A percentile compares a stretch with the other conserved stretches of the same genome.
These are phyloP conservation scores for Fusarium tanahbumbuense DNA, from an alignment of 2,329 filamentous ascomycete genomes.

Conservation along the genomic window DNA sequence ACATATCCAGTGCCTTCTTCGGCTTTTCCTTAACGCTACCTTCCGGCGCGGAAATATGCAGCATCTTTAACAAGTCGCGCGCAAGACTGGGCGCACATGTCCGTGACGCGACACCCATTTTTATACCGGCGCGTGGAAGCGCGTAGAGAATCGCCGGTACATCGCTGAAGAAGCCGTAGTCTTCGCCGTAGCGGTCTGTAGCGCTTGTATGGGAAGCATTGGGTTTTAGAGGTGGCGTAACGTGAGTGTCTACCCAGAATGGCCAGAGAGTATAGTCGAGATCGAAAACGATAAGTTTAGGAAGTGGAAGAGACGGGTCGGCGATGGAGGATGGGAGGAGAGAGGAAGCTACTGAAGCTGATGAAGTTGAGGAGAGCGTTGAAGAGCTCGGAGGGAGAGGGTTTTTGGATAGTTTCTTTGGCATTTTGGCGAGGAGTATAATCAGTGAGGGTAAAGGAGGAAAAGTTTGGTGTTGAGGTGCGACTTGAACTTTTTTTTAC, in stretches of 20 bases:
- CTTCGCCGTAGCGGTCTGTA: slow-evolving; percentile 70
- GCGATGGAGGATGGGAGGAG: slow-evolving; percentile 57
- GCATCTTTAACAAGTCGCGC: slow-evolving; percentile 79
- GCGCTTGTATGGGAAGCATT: slow-evolving; percentile 57
- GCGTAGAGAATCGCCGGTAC: slow-evolving; percentile 74
- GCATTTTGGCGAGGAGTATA: slow-evolving; percentile 48
- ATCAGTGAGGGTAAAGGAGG: no score
- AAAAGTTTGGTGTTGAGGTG: slow-evolving; percentile 19
- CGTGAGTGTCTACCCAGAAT: slow-evolving; percentile 97
- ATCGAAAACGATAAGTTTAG: slow-evolving; percentile 89
- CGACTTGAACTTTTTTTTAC: slow-evolving; percentile 25
- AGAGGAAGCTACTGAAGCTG: slow-evolving; percentile 47
- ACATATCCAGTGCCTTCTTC: slow-evolving; percentile 66
- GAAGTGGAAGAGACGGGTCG: slow-evolving; percentile 73
- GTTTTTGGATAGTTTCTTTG: slow-evolving; percentile 50
- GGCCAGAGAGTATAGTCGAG: slow-evolving; percentile 99
- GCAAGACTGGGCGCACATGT: slow-evolving; percentile 84
- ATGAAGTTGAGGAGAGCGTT: slow-evolving; percentile 46
- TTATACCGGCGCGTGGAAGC: slow-evolving; percentile 60
- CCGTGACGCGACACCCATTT: slow-evolving; percentile 80
- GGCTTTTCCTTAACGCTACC: slow-evolving; percentile 48
- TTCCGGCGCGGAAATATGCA: slow-evolving; percentile 62
- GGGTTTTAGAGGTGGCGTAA: slow-evolving; percentile 75
- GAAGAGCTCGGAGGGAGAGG: slow-evolving; percentile 38
- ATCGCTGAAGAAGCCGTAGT: slow-evolving; percentile 76